Evolutionary conservation across 129 eudicot genomes (phyloP).

Genomic region (Artemisia tridentata): DNA sequence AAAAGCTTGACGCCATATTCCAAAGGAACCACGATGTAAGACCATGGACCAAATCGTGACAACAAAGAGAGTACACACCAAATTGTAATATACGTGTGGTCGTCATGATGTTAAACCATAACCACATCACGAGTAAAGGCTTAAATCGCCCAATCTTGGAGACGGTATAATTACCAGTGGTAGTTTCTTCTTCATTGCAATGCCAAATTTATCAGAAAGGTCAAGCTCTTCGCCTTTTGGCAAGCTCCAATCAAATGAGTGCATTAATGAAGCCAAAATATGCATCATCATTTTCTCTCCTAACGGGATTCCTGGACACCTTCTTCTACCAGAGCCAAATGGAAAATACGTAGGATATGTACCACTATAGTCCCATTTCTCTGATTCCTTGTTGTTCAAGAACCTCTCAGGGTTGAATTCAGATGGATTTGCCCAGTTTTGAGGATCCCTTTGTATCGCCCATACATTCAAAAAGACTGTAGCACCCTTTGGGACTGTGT

Average conservation of each 20-base stretch:
- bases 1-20: too few relatives aligned
- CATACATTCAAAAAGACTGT: constrained; percentile 18
- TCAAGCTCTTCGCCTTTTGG: constrained; percentile 18
- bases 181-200: constrained; percentile 17
- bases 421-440: constrained; percentile 8
- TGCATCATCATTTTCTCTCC: constrained; percentile 25
- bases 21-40: too few relatives aligned
- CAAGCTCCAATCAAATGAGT: constrained; percentile 18
- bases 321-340: constrained; percentile 26
- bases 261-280: constrained; percentile 21
- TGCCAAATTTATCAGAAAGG: constrained; percentile 17
- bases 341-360: constrained; percentile 13
- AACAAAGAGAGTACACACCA: background rate
- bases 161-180: constrained; percentile 16
- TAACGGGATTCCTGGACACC: constrained; percentile 16
- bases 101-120: background rate
- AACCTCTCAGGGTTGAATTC: constrained; percentile 23
- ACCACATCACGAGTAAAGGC: background rate
- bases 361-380: constrained; percentile 21
- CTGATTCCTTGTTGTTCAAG: constrained; percentile 1
- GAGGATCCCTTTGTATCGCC: constrained; percentile 24
- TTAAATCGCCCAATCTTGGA: background rate
- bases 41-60: too few relatives aligned
- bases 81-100: background rate
- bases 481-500: constrained; percentile 12